Percentiles rank a stretch among this genome's conserved stretches.
phyloP scores from a whole-genome alignment of 176 grass and related monocot genomes.

The Stipa capillata region DNA sequence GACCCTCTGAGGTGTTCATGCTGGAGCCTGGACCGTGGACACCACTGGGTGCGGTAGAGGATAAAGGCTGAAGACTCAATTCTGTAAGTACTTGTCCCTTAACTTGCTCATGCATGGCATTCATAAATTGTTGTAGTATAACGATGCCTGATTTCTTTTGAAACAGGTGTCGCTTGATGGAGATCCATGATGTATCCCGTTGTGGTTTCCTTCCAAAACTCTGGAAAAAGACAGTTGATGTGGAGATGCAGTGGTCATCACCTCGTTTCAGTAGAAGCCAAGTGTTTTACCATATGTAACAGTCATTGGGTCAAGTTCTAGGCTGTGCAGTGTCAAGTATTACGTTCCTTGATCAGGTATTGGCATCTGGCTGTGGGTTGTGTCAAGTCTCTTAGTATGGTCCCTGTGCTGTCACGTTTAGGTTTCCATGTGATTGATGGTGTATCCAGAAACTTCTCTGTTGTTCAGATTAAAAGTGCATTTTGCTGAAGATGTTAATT shows the following conservation, averaged over 20 bases:
- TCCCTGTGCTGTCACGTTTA: too few species aligned
- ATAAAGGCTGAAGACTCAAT: not conserved
- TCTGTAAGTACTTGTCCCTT: not conserved
- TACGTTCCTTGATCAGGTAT: not conserved
- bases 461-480: too few species aligned
- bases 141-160: not conserved
- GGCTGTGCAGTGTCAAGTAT: not conserved
- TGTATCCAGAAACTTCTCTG: too few species aligned
- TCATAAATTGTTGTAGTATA: not conserved
- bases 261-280: too few species aligned
- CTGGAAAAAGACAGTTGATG: not conserved
- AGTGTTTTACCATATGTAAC: too few species aligned
- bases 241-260: not conserved
- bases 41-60: not conserved
- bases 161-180: not conserved
- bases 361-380: constrained; percentile 4
- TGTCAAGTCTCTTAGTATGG: not conserved
- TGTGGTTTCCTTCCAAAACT: not conserved
- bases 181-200: not conserved
- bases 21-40: not conserved
- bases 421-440: too few species aligned
- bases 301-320: not conserved
- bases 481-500: too few species aligned
- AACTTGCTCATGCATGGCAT: not conserved
- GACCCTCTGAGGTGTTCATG: constrained; percentile 1